These are phyloP conservation scores for Apiotrichum porosum DNA, from an alignment of 1,284 basidiomycete species.

Conservation along the genomic window DNA sequence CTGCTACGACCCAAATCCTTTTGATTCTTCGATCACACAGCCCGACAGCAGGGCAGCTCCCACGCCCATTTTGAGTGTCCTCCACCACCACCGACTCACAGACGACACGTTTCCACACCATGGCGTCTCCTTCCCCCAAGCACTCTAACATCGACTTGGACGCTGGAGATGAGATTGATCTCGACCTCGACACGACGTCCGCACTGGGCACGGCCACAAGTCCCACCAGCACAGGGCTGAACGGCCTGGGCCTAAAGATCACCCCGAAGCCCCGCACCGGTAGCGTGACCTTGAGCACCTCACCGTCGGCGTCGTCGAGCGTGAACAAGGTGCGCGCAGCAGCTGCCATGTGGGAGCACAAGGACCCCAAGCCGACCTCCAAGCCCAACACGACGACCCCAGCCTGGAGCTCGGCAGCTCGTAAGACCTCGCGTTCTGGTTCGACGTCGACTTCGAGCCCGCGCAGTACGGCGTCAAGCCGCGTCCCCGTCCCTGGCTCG, in stretches of 20 bases:
- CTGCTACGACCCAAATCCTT: no score
- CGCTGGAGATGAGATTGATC: background rate
- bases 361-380: background rate
- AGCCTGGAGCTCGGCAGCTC: no score
- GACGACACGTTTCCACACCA: no score
- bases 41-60: no score
- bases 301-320: background rate
- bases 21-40: no score
- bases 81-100: no score
- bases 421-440: no score
- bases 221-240: background rate
- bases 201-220: background rate
- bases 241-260: constrained; percentile 1
- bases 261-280: background rate
- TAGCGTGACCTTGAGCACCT: background rate
- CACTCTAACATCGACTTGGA: background rate
- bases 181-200: background rate
- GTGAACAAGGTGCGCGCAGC: constrained; percentile 13
- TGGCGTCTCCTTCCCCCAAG: background rate
- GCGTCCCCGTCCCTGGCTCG: no score
- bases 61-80: no score
- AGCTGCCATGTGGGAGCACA: constrained; percentile 17
- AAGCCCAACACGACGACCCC: no score
- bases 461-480: no score
- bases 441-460: no score